phyloP scores from a whole-genome alignment of 306 rosid genomes.

The Psophocarpus tetragonolobus region DNA sequence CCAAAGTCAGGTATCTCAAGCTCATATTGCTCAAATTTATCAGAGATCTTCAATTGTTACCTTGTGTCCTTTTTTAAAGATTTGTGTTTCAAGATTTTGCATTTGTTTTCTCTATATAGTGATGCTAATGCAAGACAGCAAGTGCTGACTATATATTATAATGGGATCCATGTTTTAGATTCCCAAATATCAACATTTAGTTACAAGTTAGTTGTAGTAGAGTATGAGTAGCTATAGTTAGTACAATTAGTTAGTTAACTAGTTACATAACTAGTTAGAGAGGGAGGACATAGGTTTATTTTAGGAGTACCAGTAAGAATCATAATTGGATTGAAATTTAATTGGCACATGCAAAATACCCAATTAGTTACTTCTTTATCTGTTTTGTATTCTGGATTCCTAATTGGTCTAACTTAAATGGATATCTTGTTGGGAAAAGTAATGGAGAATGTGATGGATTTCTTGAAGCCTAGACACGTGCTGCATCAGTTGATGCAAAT shows the following conservation, averaged over 20 bases:
- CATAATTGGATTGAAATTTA: neutral
- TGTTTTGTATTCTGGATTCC: too few relatives aligned
- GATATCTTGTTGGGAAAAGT: too few relatives aligned
- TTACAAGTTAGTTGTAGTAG: neutral
- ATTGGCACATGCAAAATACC: neutral
- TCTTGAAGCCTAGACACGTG: neutral
- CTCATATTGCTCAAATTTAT: constrained; percentile 21
- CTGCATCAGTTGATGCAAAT: neutral
- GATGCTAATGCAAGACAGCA: constrained; percentile 20
- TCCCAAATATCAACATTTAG: neutral
- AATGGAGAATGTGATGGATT: too few relatives aligned
- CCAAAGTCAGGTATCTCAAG: constrained; percentile 29
- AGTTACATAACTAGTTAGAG: too few relatives aligned
- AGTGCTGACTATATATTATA: neutral
- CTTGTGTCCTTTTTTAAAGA: neutral
- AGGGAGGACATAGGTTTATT: neutral
- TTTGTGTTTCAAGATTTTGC: constrained; percentile 2
- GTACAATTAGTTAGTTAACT: neutral
- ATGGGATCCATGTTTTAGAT: neutral
- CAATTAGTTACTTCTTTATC: neutral
- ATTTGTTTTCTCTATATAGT: neutral
- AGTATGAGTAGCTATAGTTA: neutral
- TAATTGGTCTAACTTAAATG: too few relatives aligned
- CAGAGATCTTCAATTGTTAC: constrained; percentile 6
- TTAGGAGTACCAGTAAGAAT: neutral